Percentiles rank a stretch among this genome's conserved stretches.
Evolutionary conservation across 2,329 filamentous ascomycete species (phyloP).

Genomic region (Pseudodiploospora longispora): DNA sequence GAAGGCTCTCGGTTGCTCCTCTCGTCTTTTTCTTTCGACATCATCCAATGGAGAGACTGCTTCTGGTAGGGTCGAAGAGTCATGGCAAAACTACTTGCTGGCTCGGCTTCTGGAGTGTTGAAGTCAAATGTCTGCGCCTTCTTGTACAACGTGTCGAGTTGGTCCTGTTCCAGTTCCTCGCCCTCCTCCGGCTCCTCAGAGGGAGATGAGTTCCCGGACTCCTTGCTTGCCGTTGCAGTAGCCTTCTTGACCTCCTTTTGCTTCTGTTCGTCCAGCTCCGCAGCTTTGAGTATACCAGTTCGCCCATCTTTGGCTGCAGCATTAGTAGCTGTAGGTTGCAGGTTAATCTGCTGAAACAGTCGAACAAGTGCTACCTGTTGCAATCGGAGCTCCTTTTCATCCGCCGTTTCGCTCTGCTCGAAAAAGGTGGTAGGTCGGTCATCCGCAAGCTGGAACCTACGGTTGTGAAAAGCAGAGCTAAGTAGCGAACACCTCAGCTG

Average conservation of each 20-base stretch:
- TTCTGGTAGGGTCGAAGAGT: conserved; percentile 86
- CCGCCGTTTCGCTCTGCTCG: conserved; percentile 74
- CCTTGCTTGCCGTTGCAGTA: conserved; percentile 15
- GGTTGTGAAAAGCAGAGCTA: conserved; percentile 61
- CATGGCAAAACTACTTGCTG: conserved; percentile 74
- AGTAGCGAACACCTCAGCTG: conserved; percentile 76
- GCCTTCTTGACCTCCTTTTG: conserved; percentile 43
- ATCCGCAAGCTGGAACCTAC: conserved; percentile 49
- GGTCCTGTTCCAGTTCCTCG: conserved; percentile 86
- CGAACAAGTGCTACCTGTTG: conserved; percentile 83
- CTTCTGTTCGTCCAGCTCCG: conserved; percentile 76
- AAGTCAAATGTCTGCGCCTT: conserved; percentile 98
- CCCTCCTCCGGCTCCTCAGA: conserved; percentile 72
- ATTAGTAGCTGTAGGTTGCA: conserved; percentile 69
- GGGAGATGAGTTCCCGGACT: conserved; percentile 39
- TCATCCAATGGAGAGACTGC: conserved; percentile 94
- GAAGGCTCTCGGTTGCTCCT: conserved; percentile 64
- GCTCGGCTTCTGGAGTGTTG: conserved; percentile 77
- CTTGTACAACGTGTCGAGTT: conserved; percentile 86
- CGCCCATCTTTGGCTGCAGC: conserved; percentile 71
- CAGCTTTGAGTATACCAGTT: conserved; percentile 78
- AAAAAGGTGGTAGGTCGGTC: conserved; percentile 70
- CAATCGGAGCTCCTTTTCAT: conserved; percentile 76
- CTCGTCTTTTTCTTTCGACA: conserved; percentile 80
- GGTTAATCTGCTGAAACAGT: conserved; percentile 80